These are phyloP conservation scores for Mycena vitilis DNA, from an alignment of 768 basidiomycete species.

Conservation along the genomic window DNA sequence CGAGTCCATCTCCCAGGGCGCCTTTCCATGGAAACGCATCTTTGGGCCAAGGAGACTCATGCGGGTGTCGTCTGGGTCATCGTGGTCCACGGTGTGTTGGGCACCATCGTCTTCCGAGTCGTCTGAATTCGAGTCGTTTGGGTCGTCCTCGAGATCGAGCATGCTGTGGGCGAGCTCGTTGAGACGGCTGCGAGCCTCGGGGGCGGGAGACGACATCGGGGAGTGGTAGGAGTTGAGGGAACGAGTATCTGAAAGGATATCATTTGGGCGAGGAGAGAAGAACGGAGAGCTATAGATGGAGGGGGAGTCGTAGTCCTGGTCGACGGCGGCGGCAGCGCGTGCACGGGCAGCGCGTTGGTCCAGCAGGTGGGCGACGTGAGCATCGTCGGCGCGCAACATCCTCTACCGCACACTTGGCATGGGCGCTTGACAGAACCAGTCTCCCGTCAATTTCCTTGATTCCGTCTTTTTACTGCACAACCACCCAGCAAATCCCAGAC, in stretches of 20 bases:
- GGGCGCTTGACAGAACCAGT: slow-evolving; percentile 10
- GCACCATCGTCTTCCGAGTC: slow-evolving; percentile 50
- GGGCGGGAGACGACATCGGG: slow-evolving; percentile 39
- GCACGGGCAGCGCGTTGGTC: slow-evolving; percentile 65
- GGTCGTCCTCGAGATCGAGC: slow-evolving; percentile 70
- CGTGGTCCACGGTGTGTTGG: slow-evolving; percentile 53
- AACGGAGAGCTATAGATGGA: slow-evolving; percentile 74
- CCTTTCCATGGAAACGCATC: slow-evolving; percentile 83
- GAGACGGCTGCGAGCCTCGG: slow-evolving; percentile 50
- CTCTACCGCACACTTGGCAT: slow-evolving; percentile 53
- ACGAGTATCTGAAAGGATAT: slow-evolving; percentile 38
- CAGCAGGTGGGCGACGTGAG: slow-evolving; percentile 60
- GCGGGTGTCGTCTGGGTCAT: slow-evolving; percentile 58
- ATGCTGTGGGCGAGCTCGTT: slow-evolving; percentile 63
- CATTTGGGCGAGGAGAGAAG: slow-evolving; percentile 62
- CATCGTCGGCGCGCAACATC: slow-evolving; percentile 52
- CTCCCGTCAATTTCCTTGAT: neutral
- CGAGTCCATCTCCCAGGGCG: slow-evolving; percentile 83
- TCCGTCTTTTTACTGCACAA: too few species aligned
- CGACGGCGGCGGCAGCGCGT: slow-evolving; percentile 57
- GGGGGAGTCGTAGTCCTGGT: slow-evolving; percentile 64
- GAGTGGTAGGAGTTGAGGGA: slow-evolving; percentile 44
- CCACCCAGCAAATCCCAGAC: too few species aligned
- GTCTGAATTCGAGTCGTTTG: slow-evolving; percentile 54
- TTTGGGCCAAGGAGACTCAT: slow-evolving; percentile 86